Evolutionary conservation across 2,329 filamentous ascomycete genomes (phyloP), one percentile per base, ranked within the genome.

Genomic region (Fusarium aywerte): DNA sequence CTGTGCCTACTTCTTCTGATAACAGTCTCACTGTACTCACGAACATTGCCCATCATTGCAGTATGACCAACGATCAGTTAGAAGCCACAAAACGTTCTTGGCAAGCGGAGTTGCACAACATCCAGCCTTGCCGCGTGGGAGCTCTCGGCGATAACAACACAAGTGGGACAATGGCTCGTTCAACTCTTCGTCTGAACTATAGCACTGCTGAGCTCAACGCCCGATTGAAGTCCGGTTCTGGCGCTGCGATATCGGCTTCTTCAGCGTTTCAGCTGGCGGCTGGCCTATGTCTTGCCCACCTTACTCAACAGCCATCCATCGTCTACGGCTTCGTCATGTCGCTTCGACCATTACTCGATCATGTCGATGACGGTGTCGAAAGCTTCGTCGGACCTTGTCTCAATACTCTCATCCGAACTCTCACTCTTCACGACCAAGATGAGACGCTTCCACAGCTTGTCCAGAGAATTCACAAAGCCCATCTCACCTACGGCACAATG

Each of bases 291-390:
- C 20, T 66, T 3, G 50, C 42, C 3, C 42, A 63, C 1, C 21
- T 67, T 3, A 63, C 62, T 7, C n/a, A 38, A 21, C 15, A 39
- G 11, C 5, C n/a, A 6, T 51, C 44, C 1, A 5, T 67, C 11
- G 23, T 33, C 3, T 63, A 67, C 23, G 63, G 63, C 1, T 66
- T 66, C 6, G 42, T 63, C 11, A 58, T 67, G 47, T 66, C 63
- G 0, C 57, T 66, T 8, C 45, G 62, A 0, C 62, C 63, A 4
- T 10, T 66, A 0, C 29, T 66, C 0, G 38, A 44, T 1, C 12
- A 33, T 3, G 29, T 49, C 4, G 33, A 38, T 3, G 3, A 21
- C 2, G 38, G 12, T 2, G 29, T 63, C 3, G 40, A 63, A 0
- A 27, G 5, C 3, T 58, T 66, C 10, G 25, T 67, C 7, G 63